Conservation (phyloP, 2,329 filamentous ascomycete species). For the Pleomassaria siparia region DNA sequence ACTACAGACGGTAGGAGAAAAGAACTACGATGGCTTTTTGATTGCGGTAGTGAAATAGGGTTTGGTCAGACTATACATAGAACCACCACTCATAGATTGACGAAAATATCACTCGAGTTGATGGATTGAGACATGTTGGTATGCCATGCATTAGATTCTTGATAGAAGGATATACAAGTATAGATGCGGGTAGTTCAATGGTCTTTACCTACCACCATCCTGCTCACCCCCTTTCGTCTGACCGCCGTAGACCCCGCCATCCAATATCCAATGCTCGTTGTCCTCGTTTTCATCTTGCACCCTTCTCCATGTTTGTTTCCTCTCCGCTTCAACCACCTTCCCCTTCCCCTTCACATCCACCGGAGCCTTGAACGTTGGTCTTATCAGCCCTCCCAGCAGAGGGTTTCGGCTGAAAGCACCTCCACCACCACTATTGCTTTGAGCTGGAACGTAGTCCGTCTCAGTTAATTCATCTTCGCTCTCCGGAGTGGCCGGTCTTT, state of each 20-base stretch:
- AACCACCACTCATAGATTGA: no score
- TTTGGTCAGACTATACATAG: no score
- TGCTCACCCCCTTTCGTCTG: slow-evolving; percentile 7
- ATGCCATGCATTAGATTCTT: no score
- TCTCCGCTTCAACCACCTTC: slow-evolving; percentile 35
- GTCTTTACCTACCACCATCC: not conserved
- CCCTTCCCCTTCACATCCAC: slow-evolving; percentile 50
- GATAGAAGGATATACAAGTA: not conserved
- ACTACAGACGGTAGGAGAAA: slow-evolving; percentile 51
- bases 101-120: no score
- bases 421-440: slow-evolving; percentile 37
- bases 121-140: no score
- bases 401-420: slow-evolving; percentile 71
- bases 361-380: slow-evolving; percentile 59
- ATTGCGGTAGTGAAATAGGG: slow-evolving; percentile 43
- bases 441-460: slow-evolving; percentile 33
- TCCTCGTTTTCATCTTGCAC: slow-evolving; percentile 57
- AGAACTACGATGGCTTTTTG: slow-evolving; percentile 52
- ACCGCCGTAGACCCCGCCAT: slow-evolving; percentile 53
- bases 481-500: slow-evolving; percentile 55
- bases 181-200: no score
- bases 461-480: slow-evolving; percentile 52
- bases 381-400: slow-evolving; percentile 64
- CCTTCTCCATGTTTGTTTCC: slow-evolving; percentile 49
- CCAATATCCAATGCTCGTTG: slow-evolving; percentile 56